These are phyloP conservation scores for Teratosphaeria viscida DNA, from an alignment of 2,329 filamentous ascomycete species.

Conservation along the genomic window DNA sequence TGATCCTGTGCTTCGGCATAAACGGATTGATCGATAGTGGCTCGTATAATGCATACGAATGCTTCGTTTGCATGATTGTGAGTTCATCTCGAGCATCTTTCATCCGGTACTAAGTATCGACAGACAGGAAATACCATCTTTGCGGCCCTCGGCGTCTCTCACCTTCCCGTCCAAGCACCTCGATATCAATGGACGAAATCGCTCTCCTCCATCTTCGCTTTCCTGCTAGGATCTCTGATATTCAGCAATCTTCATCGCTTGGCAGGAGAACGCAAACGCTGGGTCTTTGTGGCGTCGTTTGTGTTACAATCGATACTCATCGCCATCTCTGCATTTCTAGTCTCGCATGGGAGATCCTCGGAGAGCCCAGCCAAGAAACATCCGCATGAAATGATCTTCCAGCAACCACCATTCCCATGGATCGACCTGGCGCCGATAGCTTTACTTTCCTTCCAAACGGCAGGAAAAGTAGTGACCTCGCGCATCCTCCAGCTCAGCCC, in stretches of 20 bases:
- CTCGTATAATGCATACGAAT: conserved; percentile 63
- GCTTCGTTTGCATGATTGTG: conserved; percentile 69
- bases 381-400: conserved; percentile 1
- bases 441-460: conserved; percentile 62
- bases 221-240: conserved; percentile 59
- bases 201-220: conserved; percentile 53
- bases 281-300: conserved; percentile 45
- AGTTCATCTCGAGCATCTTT: conserved; percentile 11
- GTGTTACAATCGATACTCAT: conserved; percentile 28
- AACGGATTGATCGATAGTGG: conserved; percentile 67
- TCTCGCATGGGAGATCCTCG: conserved; percentile 19
- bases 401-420: conserved; percentile 6
- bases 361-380: conserved; percentile 5
- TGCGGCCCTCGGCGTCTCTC: conserved; percentile 54
- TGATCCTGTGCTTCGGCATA: conserved; percentile 61
- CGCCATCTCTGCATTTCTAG: conserved; percentile 26
- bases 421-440: conserved; percentile 54
- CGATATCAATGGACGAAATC: conserved; percentile 56
- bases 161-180: conserved; percentile 24
- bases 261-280: conserved; percentile 50
- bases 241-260: conserved; percentile 57
- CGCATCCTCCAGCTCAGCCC: conserved; percentile 56
- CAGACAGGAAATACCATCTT: conserved; percentile 58
- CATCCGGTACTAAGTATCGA: not conserved
- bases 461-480: conserved; percentile 63